These are phyloP conservation scores for Xylariales sp. DNA, from an alignment of 2,329 filamentous ascomycete genomes.

Conservation along the genomic window DNA sequence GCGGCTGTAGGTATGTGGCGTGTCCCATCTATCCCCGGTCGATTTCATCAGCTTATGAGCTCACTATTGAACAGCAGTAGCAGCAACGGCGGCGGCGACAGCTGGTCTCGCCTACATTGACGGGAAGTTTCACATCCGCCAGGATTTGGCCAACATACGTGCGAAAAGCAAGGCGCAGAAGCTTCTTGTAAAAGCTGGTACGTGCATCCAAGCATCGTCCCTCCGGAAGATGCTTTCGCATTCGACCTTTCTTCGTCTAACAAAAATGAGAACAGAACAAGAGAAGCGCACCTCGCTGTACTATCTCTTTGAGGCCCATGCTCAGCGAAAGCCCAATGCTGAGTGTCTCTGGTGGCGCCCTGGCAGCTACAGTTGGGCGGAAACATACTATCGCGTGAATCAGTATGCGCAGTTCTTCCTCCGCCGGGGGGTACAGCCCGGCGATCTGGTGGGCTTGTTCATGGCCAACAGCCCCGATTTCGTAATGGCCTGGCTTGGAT, in stretches of 20 bases:
- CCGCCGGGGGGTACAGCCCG: slow-evolving; percentile 50
- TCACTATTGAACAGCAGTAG: slow-evolving; percentile 17
- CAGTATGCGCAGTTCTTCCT: slow-evolving; percentile 62
- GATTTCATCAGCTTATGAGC: no score
- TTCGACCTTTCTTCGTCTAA: no score
- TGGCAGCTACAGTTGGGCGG: slow-evolving; percentile 54
- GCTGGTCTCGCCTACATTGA: slow-evolving; percentile 55
- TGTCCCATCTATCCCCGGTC: no score
- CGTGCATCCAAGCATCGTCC: slow-evolving; percentile 7
- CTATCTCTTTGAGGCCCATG: slow-evolving; percentile 60
- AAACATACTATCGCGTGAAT: slow-evolving; percentile 50
- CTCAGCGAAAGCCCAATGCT: slow-evolving; percentile 44
- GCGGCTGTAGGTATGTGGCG: no score
- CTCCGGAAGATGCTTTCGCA: no score
- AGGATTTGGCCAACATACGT: slow-evolving; percentile 52
- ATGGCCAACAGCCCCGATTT: slow-evolving; percentile 67
- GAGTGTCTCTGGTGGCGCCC: slow-evolving; percentile 65
- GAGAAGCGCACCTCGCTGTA: slow-evolving; percentile 56
- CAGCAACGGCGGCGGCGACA: slow-evolving; percentile 26
- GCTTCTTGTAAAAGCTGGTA: slow-evolving; percentile 44
- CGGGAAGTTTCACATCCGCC: slow-evolving; percentile 62
- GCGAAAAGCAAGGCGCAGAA: slow-evolving; percentile 36
- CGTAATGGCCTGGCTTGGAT: slow-evolving; percentile 59
- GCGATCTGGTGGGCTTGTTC: slow-evolving; percentile 61
- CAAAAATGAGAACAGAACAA: no score